Percentiles rank a stretch among this genome's conserved stretches.
Conservation (phyloP, 495 filamentous ascomycete genomes). For the Amphirosellinia nigrospora region DNA sequence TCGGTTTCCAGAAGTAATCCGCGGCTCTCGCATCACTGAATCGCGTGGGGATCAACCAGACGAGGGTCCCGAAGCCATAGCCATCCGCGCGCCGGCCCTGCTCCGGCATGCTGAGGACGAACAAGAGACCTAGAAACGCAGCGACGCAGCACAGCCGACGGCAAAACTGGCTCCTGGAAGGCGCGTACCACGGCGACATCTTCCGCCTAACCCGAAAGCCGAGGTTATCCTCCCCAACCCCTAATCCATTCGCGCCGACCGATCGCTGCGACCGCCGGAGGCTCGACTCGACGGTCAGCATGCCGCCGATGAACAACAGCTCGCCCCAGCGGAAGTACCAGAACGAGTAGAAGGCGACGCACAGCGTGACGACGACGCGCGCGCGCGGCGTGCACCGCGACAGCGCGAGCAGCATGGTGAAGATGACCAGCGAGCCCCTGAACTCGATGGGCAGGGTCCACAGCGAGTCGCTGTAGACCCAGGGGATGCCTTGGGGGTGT, state of each 20-base stretch:
- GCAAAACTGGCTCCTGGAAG: not conserved
- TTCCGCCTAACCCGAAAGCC: not conserved
- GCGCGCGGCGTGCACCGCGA: conserved; percentile 41
- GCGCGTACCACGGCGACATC: not conserved
- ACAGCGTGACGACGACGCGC: conserved; percentile 28
- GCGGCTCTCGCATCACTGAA: conserved; percentile 59
- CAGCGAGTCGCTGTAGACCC: conserved; percentile 45
- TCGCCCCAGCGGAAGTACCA: conserved; percentile 27
- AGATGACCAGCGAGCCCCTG: conserved; percentile 52
- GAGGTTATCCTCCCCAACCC: not conserved
- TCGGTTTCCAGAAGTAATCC: conserved; percentile 56
- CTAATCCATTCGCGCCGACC: not conserved
- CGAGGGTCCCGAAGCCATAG: conserved; percentile 50
- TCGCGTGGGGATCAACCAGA: conserved; percentile 45
- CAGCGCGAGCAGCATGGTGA: conserved; percentile 50
- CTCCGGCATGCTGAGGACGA: conserved; percentile 30
- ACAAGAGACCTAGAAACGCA: conserved; percentile 13
- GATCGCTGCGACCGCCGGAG: conserved; percentile 2
- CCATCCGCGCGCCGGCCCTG: conserved; percentile 6
- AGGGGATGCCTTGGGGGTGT: not conserved
- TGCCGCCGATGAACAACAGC: conserved; percentile 24
- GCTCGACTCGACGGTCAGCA: conserved; percentile 21
- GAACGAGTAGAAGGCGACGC: conserved; percentile 20
- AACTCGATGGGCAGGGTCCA: conserved; percentile 53
- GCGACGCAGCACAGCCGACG: not conserved